A percentile compares a stretch with the other conserved stretches of the same genome.
Conservation (phyloP, 306 rosid genomes). For the Begonia fuchsioides region DNA sequence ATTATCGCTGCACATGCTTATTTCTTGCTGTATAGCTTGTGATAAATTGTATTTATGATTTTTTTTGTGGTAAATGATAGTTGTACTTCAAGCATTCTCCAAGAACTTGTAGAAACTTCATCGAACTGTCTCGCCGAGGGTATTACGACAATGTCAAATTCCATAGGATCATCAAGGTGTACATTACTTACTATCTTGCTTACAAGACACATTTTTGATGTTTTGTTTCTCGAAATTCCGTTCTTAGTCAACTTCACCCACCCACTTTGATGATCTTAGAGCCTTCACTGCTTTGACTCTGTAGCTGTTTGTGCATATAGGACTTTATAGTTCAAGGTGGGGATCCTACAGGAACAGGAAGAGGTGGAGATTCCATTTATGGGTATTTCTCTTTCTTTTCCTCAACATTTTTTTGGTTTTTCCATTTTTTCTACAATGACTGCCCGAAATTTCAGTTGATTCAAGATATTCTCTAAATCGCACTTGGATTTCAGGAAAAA, state of each 20-base stretch:
- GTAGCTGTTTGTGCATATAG: slow-evolving; percentile 25
- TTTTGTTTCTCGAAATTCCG: no score
- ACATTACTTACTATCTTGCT: not conserved
- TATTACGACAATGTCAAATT: slow-evolving; percentile 85
- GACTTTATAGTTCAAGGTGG: slow-evolving; percentile 98
- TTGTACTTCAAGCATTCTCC: slow-evolving; percentile 88
- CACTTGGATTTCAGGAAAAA: slow-evolving; percentile 31
- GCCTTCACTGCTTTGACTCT: not conserved
- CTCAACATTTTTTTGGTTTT: not conserved
- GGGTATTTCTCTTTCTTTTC: slow-evolving; percentile 37
- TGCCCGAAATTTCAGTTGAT: not conserved
- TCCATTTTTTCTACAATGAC: not conserved
- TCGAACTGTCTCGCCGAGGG: slow-evolving; percentile 85
- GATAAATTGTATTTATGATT: no score
- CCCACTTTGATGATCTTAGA: not conserved
- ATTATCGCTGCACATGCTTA: no score
- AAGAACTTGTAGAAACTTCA: slow-evolving; percentile 88
- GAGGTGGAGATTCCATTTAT: slow-evolving; percentile 96
- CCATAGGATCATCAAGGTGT: slow-evolving; percentile 94
- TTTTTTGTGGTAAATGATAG: slow-evolving; percentile 17
- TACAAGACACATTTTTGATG: not conserved
- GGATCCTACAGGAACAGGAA: slow-evolving; percentile 98
- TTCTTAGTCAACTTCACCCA: no score
- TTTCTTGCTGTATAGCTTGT: no score
- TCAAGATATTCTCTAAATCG: not conserved